Evolutionary conservation across 768 basidiomycete species (phyloP), one percentile per base, ranked within the genome.

Genomic region (Russula vinacea): DNA sequence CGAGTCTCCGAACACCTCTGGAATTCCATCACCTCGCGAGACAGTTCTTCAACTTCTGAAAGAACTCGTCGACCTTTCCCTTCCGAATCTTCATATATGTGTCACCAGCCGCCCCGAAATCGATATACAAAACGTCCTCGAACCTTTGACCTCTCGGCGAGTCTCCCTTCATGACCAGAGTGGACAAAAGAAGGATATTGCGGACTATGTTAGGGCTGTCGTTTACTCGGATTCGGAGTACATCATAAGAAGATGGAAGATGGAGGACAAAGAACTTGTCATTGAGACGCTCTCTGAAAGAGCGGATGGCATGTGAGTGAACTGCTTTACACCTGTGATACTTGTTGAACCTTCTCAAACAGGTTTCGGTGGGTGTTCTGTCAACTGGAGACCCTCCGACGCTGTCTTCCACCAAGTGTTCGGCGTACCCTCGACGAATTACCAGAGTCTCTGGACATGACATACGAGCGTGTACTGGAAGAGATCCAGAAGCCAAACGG

Each of bases 1-100:
- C 13, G 62, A 62, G 19, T 42, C 56, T 33, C 39, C 62, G 19
- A 9, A n/a, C 10, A 33, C 26, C 11, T 33, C 55, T 17, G 54
- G 54, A 1, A 26, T 50, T 4, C 54, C 40, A n/a, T 33, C 62
- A 1, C 32, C 47, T 17, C 56, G 62, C 4, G 47, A 45, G 44
- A 13, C 14, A 1, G 37, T 56, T 35, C 33, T 57, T 6, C 17
- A 45, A 22, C 24, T 62, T 35, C 6, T 35, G 35, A 13, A 50
- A 29, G 49, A 50, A 6, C 49, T 50, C 6, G 26, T 50, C 14
- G 16, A 50, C 19, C 16, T 50, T n/a, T 14, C 29, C 7, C 49
- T 50, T 7, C 14, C 49, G 7, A 29, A 29, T 19, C 13, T 50
- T 14, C 49, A 50, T 50, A 13, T 50, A 50, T 50, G 49, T 26